Conservation (phyloP, 129 eudicot genomes). For the Apium graveolens region DNA sequence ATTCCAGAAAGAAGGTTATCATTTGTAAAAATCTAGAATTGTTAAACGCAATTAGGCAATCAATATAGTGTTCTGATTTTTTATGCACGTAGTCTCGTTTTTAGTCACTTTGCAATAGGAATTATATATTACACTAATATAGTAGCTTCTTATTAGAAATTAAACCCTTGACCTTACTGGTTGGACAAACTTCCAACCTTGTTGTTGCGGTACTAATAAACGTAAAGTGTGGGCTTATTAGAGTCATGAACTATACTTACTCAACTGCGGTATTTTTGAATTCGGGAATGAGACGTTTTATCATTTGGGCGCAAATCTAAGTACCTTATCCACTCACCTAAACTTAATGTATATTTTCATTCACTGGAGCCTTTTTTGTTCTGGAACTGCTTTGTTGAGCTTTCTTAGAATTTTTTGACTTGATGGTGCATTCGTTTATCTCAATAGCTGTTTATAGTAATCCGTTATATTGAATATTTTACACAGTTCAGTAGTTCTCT, state of each 20-base stretch:
- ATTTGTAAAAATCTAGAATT: background rate
- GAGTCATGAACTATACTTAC: too few species aligned
- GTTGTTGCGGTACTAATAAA: background rate
- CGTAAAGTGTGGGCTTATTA: background rate
- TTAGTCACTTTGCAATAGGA: background rate
- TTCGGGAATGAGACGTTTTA: background rate
- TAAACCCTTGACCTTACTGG: background rate
- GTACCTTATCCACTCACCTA: background rate
- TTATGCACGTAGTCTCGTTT: background rate
- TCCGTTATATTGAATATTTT: background rate
- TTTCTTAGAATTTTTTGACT: background rate
- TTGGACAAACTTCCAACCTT: too few species aligned
- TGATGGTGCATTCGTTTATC: background rate
- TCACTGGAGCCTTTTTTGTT: background rate
- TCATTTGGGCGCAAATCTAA: background rate
- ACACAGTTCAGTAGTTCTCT: background rate
- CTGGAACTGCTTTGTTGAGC: background rate
- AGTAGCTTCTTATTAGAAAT: too few species aligned
- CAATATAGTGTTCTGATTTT: background rate
- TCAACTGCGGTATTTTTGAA: background rate
- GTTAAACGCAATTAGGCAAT: background rate
- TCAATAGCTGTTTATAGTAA: background rate
- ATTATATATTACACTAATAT: background rate
- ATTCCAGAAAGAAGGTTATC: too few species aligned
- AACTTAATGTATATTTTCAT: background rate